Evolutionary conservation across 1,284 basidiomycete genomes (phyloP), one percentile per base, ranked within the genome.

Genomic region (Farysia itapuensis): DNA sequence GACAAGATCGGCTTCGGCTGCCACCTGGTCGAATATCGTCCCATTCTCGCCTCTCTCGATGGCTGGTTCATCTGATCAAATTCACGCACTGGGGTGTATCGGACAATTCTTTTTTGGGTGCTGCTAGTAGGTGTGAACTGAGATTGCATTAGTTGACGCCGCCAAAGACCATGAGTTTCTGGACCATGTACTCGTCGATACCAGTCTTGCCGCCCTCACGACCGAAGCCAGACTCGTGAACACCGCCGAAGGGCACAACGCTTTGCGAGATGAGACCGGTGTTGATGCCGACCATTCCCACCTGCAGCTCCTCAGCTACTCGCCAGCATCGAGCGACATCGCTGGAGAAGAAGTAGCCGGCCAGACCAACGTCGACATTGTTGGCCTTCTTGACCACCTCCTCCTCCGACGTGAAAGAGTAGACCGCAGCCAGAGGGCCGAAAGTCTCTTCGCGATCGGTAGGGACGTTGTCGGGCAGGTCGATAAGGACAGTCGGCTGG

Each of bases 221-320:
- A 22, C 72, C 70, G 36, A 75, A 74, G 1, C 91, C 90, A 69
- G 86, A 88, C 80, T 90, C 85, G 78, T 91, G 90, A 36, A 93
- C 51, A 80, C 95, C 95, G 30, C 95, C 95, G 72, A 99, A 98
- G 1, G 74, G 74, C n/a, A 76, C 72, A 12, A 52, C 28, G 35
- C 48, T 53, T 24, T 74, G 71, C 20, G 67, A 68, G 33, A 76
- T 65, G 41, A 72, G 56, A 35, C 69, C 71, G 3, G 71, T 70
- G 51, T 76, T 75, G 45, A 84, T 82, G 30, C 89, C 88, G 21
- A 94, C 89, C 93, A 98, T 97, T 7, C 95, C 95, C 4, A 92
- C 90, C 78, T 99, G 90, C 34, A 98, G 81, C 51, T 84, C 87
- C 79, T 96, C 94, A n/a, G 92, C 90, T n/a, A 99, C 92, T 34